Conservation (phyloP, 75 land plant genomes). For the Azolla pinnata region DNA sequence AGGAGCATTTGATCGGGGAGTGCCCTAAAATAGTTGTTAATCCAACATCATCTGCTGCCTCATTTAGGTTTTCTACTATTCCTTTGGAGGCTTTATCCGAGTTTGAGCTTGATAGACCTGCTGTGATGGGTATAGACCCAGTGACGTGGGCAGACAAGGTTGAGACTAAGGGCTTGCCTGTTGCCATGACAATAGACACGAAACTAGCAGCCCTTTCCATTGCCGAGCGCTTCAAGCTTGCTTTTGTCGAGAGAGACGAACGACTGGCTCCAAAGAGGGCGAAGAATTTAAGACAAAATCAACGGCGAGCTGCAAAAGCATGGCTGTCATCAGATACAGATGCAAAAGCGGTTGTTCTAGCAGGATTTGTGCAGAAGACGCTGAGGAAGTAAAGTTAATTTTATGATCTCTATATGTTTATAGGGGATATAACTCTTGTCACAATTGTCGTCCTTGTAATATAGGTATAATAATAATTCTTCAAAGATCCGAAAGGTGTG, state of each 20-base stretch:
- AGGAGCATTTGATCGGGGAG: conserved; percentile 36
- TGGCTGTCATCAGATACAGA: conserved; percentile 39
- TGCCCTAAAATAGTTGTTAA: conserved; percentile 73
- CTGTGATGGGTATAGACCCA: conserved; percentile 69
- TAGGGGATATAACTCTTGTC: no score
- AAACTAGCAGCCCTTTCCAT: conserved; percentile 34
- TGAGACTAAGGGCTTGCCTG: conserved; percentile 9
- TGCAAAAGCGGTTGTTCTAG: conserved; percentile 67
- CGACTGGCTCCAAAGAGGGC: conserved; percentile 90
- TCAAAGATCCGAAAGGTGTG: no score
- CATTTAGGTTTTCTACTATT: conserved; percentile 25
- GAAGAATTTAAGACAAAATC: conserved; percentile 86
- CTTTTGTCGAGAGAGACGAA: conserved; percentile 80
- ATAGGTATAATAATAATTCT: no score
- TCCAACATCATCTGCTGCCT: conserved; percentile 42
- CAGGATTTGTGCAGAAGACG: conserved; percentile 42
- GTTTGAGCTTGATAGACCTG: conserved; percentile 40
- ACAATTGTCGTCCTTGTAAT: no score
- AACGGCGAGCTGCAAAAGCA: conserved; percentile 69
- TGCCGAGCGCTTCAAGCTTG: conserved; percentile 83
- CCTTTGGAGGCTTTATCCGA: conserved; percentile 59
- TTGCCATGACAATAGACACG: background rate
- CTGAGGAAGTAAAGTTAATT: conserved; percentile 20
- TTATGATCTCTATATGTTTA: no score
- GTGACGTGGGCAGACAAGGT: conserved; percentile 48